phyloP scores from a whole-genome alignment of 805 yeast genomes.

The Starmerella cellae region DNA sequence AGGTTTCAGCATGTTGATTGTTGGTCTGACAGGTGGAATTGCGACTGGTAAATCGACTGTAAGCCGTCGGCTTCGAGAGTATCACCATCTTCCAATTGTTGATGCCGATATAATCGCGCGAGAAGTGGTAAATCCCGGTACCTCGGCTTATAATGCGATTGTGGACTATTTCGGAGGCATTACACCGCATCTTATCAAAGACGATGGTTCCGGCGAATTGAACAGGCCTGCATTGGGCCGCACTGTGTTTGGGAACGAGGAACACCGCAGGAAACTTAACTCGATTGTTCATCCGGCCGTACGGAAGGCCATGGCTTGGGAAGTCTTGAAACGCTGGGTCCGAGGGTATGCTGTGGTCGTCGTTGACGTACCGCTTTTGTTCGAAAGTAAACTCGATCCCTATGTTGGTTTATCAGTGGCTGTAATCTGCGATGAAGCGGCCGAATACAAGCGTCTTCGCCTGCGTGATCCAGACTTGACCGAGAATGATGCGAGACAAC shows the following conservation, averaged over 20 bases:
- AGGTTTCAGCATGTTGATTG: constrained; percentile 48
- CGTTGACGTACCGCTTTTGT: constrained; percentile 80
- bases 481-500: constrained; percentile 49
- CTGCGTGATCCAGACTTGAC: constrained; percentile 55
- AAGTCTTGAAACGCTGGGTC: constrained; percentile 46
- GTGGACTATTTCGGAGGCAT: constrained; percentile 44
- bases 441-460: constrained; percentile 52
- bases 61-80: constrained; percentile 41
- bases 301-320: constrained; percentile 47
- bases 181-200: constrained; percentile 36
- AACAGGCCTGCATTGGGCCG: constrained; percentile 67
- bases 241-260: constrained; percentile 58
- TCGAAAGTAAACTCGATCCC: constrained; percentile 59
- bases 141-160: constrained; percentile 52
- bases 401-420: constrained; percentile 62
- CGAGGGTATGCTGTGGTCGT: constrained; percentile 47
- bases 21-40: constrained; percentile 96
- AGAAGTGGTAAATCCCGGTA: constrained; percentile 73
- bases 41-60: constrained; percentile 96
- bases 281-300: constrained; percentile 82
- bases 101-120: constrained; percentile 90
- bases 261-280: constrained; percentile 49
- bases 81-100: constrained; percentile 45
- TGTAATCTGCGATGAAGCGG: constrained; percentile 45
- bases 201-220: constrained; percentile 33